Evolutionary conservation across 1,139 yeast genomes (phyloP).

Genomic region (Saccharomyces hybrid): DNA sequence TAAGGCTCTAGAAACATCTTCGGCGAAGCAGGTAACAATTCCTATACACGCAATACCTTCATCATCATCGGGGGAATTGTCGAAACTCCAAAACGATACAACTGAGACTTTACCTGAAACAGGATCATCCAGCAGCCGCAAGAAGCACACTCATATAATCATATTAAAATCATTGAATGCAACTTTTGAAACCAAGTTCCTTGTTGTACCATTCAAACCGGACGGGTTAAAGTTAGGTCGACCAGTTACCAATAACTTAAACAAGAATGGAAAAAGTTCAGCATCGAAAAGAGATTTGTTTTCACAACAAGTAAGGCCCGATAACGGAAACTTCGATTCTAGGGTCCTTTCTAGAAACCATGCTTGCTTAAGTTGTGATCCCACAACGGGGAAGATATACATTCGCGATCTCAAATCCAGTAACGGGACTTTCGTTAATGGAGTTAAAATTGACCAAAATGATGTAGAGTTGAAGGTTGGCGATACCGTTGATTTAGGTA

Average conservation of each 20-base stretch:
- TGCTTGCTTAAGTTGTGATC: constrained; percentile 78
- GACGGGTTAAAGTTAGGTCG: constrained; percentile 81
- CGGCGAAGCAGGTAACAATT: neutral
- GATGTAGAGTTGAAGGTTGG: constrained; percentile 53
- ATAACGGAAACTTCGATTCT: constrained; percentile 91
- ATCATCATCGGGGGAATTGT: neutral
- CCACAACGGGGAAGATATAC: constrained; percentile 58
- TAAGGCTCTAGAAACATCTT: neutral
- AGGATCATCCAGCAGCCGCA: constrained; percentile 10
- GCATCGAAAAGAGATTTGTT: constrained; percentile 25
- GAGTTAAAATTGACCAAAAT: constrained; percentile 55
- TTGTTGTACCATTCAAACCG: constrained; percentile 72
- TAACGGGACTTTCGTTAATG: constrained; percentile 90
- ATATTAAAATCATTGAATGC: constrained; percentile 69
- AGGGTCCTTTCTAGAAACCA: constrained; percentile 89
- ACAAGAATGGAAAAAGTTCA: neutral
- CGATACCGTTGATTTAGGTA: constrained; percentile 81
- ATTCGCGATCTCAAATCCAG: constrained; percentile 83
- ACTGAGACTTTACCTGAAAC: constrained; percentile 1
- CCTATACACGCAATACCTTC: neutral
- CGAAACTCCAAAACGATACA: constrained; percentile 3
- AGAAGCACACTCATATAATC: constrained; percentile 38
- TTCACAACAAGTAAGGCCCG: constrained; percentile 39
- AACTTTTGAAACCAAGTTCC: constrained; percentile 69
- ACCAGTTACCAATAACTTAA: constrained; percentile 45